These are phyloP conservation scores for Medicago lupulina DNA, from an alignment of 306 rosid genomes.

Conservation along the genomic window DNA sequence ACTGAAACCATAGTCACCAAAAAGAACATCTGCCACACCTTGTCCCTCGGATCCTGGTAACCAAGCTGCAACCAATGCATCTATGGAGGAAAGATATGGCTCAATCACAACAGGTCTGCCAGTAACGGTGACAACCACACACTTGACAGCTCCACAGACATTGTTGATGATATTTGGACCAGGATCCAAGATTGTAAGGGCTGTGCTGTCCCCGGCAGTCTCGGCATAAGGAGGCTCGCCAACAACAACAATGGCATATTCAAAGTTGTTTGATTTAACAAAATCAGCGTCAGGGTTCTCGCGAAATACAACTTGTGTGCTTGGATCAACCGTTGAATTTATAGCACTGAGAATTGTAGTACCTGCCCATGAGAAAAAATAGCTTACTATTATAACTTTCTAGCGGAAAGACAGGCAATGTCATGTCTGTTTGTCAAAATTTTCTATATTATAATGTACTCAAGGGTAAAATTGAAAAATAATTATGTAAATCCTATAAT, in stretches of 20 bases:
- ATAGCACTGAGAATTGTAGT: slow-evolving; percentile 80
- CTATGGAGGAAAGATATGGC: slow-evolving; percentile 70
- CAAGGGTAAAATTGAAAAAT: neutral
- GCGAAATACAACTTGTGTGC: slow-evolving; percentile 63
- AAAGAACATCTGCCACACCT: slow-evolving; percentile 87
- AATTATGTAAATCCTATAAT: slow-evolving; percentile 6
- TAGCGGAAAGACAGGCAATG: neutral
- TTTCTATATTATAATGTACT: neutral
- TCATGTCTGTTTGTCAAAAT: neutral
- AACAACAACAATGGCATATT: slow-evolving; percentile 79
- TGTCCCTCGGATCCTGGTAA: slow-evolving; percentile 92
- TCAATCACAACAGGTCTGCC: slow-evolving; percentile 90
- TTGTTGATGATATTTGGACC: slow-evolving; percentile 71
- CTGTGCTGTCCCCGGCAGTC: slow-evolving; percentile 71
- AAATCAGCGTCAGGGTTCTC: slow-evolving; percentile 75
- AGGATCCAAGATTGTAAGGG: slow-evolving; percentile 72
- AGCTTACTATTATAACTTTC: slow-evolving; percentile 2
- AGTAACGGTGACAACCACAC: slow-evolving; percentile 73
- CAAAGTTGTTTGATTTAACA: slow-evolving; percentile 69
- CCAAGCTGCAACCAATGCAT: slow-evolving; percentile 91
- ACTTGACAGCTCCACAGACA: slow-evolving; percentile 71
- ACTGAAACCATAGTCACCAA: slow-evolving; percentile 81
- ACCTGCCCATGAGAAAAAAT: slow-evolving; percentile 59
- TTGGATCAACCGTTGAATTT: slow-evolving; percentile 69
- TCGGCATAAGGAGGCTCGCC: slow-evolving; percentile 93